A percentile compares a stretch with the other conserved stretches of the same genome.
Evolutionary conservation across 1,284 basidiomycete species (phyloP).

Genomic region (Irpex sp.): DNA sequence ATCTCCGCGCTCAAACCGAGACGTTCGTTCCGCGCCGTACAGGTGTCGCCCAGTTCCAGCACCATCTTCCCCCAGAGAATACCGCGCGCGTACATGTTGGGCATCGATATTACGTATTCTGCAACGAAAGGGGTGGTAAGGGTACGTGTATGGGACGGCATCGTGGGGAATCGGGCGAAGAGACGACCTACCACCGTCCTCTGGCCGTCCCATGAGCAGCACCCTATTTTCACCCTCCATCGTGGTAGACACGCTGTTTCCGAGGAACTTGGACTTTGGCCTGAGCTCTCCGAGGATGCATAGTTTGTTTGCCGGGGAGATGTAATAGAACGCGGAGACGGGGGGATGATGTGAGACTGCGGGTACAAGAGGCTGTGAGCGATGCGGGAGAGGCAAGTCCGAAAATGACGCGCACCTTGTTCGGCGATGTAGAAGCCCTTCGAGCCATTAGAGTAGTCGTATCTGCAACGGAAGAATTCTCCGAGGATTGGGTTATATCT

Average conservation of each 20-base stretch:
- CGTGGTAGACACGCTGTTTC: constrained; percentile 91
- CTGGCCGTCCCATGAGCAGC: constrained; percentile 72
- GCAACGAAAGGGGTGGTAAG: constrained; percentile 5
- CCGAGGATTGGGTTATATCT: constrained; percentile 97
- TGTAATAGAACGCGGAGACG: constrained; percentile 95
- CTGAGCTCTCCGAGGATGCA: constrained; percentile 90
- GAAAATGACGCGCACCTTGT: constrained; percentile 57
- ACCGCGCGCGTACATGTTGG: constrained; percentile 97
- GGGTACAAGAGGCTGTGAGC: not conserved
- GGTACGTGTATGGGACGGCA: not conserved
- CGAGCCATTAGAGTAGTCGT: constrained; percentile 89
- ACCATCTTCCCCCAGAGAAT: constrained; percentile 99
- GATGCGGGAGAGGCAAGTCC: not conserved
- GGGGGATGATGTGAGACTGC: constrained; percentile 93
- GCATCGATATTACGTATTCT: constrained; percentile 91
- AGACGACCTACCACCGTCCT: constrained; percentile 74
- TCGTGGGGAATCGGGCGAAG: constrained; percentile 3
- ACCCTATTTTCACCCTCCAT: constrained; percentile 98
- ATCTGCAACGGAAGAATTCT: constrained; percentile 96
- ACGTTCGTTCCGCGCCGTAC: constrained; percentile 81
- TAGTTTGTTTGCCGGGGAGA: constrained; percentile 87
- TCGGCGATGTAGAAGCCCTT: constrained; percentile 97
- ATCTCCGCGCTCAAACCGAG: constrained; percentile 79
- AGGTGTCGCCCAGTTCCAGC: constrained; percentile 91
- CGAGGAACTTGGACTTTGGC: constrained; percentile 95